Evolutionary conservation across 306 rosid species (phyloP).

Genomic region (Luffa acutangula): DNA sequence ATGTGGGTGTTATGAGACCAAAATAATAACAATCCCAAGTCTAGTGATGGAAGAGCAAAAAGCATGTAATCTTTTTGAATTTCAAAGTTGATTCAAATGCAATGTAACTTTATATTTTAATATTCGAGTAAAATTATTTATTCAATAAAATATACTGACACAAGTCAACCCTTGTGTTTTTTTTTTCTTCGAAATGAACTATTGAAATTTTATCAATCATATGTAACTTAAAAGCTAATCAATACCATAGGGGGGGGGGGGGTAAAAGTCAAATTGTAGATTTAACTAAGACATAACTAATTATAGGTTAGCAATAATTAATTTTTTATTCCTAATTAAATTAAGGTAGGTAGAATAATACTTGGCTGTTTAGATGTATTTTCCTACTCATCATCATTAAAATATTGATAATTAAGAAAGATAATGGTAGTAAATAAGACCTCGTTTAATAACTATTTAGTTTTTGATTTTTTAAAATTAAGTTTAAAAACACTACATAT

Average conservation of each 20-base stretch:
- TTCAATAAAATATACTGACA: background rate
- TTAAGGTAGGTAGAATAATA: no score
- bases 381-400: no score
- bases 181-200: background rate
- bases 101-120: background rate
- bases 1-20: background rate
- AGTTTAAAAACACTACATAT: no score
- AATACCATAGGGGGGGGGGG: background rate
- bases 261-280: background rate
- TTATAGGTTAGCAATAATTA: no score
- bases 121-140: background rate
- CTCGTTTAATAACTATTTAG: no score
- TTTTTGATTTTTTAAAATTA: no score
- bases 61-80: background rate
- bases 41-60: background rate
- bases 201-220: background rate
- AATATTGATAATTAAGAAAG: no score
- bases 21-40: background rate
- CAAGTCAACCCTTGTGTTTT: background rate
- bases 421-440: no score
- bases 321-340: no score
- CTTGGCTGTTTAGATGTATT: no score
- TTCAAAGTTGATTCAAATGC: slow-evolving; percentile 3
- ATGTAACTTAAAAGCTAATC: background rate
- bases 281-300: background rate